Evolutionary conservation across 495 filamentous ascomycete genomes (phyloP), one percentile per base, ranked within the genome.

Genomic region (Penicillium soppii): DNA sequence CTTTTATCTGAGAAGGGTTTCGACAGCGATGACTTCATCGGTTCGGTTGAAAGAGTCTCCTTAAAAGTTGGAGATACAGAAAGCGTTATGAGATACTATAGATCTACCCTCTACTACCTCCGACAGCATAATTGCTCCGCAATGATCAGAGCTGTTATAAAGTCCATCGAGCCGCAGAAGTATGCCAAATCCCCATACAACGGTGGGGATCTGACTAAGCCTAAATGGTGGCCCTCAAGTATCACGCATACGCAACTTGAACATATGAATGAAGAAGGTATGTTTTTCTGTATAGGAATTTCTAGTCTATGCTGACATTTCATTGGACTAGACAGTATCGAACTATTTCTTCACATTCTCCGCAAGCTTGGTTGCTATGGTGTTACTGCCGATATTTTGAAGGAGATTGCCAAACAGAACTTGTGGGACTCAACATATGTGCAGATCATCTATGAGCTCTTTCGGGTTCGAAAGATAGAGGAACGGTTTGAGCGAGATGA

Each of bases 151-250:
- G 84, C 80, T 19, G 91, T 89, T 72, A 85, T 95, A 56, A 90
- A 87, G 59, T 78, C 83, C 19, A 84, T 94, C 5, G 86, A 90
- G 50, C 87, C 90, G 0, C 90, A 87, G 59, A 96, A 96, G 63
- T 88, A 94, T 63, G 82, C 82, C 0, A 36, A 53, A 43, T 50
- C 57, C 53, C 60, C 60, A 8, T 97, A 96, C 65, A 91, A 86
- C 21, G 77, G 81, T 26, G 62, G 59, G 45, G 57, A 86, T 32
- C 69, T 74, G 23, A 84, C 78, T 36, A 81, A 81, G 23, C 92
- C 92, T n/a, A 73, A 74, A 12, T 96, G 90, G 88, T 97, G 91
- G 91, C 90, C 90, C 0, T 72, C 75, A 19, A 55, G 58, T 44
- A 59, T 67, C 27, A 73, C 80, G 17, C 89, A 92, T 66, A 88